These are phyloP conservation scores for Lentinula sp. DNA, from an alignment of 768 basidiomycete genomes.

Conservation along the genomic window DNA sequence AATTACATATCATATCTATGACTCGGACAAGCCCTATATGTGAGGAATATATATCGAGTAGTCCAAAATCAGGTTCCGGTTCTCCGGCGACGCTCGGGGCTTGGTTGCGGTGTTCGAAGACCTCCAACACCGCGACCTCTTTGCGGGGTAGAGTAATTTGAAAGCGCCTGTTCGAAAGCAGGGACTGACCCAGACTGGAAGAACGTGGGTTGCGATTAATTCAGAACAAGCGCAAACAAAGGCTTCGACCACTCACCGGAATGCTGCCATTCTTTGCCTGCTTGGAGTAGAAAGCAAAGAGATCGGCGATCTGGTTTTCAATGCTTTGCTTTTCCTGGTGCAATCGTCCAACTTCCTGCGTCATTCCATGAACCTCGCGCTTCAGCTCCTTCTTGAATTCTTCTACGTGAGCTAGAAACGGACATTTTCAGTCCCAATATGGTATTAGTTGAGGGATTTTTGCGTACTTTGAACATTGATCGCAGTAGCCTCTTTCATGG, in stretches of 20 bases:
- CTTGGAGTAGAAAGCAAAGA: constrained; percentile 68
- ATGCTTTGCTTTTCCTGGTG: constrained; percentile 60
- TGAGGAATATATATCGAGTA: neutral
- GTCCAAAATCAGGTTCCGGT: neutral
- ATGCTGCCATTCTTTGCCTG: constrained; percentile 38
- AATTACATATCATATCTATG: neutral
- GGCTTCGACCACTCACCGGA: neutral
- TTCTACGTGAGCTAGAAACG: constrained; percentile 66
- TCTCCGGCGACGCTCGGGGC: neutral
- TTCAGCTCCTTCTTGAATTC: constrained; percentile 81
- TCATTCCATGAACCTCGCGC: constrained; percentile 68
- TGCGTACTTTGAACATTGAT: constrained; percentile 75
- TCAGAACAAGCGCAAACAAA: neutral
- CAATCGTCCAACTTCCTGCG: constrained; percentile 64
- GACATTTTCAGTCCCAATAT: constrained; percentile 6
- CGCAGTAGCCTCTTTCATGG: constrained; percentile 90
- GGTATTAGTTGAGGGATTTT: neutral
- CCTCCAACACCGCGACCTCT: neutral
- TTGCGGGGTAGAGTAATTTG: neutral
- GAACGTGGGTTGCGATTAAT: neutral
- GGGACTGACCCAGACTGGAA: neutral
- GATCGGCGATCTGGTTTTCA: constrained; percentile 66
- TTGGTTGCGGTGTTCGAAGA: constrained; percentile 1
- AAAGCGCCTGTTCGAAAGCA: neutral
- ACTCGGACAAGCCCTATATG: neutral